Conservation (phyloP, 2,329 filamentous ascomycete genomes). For the Orbilia javanica region DNA sequence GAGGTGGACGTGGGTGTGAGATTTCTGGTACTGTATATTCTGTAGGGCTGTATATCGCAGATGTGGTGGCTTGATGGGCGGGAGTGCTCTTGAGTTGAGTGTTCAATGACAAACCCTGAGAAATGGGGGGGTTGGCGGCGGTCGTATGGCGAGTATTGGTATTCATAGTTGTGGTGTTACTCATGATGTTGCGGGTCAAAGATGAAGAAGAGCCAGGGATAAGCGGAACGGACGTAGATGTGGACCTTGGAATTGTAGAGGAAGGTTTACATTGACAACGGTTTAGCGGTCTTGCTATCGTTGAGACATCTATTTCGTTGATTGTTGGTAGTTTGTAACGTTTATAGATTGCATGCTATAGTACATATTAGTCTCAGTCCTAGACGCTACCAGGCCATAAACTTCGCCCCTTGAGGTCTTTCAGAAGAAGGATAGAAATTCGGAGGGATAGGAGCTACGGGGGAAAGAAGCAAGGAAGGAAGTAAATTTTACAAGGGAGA, state of each 20-base stretch:
- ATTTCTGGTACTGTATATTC: background rate
- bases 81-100: background rate
- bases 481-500: background rate
- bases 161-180: background rate
- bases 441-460: too few species aligned
- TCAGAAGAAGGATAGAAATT: too few species aligned
- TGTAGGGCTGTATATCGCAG: background rate
- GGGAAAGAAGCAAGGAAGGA: background rate
- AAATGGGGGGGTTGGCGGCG: too few species aligned
- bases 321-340: slow-evolving; percentile 9
- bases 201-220: background rate
- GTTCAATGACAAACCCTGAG: too few species aligned
- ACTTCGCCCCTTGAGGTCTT: too few species aligned
- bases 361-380: too few species aligned
- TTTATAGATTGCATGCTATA: slow-evolving; percentile 16
- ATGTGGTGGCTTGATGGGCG: background rate
- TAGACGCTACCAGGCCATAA: too few species aligned
- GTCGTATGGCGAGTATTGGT: background rate
- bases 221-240: background rate
- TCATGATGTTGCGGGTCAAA: background rate
- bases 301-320: background rate
- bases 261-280: background rate
- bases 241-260: background rate
- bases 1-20: background rate
- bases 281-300: background rate